Conservation (phyloP, 306 rosid species). For the Quercus wislizeni region DNA sequence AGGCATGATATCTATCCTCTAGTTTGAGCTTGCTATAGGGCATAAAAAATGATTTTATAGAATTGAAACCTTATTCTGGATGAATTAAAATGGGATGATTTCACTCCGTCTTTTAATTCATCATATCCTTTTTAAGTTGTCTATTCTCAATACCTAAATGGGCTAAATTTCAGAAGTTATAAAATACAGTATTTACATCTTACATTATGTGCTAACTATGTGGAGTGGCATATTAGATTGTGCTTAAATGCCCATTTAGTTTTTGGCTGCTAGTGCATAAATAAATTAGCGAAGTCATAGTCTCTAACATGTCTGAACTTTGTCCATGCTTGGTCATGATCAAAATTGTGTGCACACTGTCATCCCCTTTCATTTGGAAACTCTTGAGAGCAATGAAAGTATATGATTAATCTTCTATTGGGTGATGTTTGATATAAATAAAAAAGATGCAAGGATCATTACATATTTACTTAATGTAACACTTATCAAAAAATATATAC, state of each 20-base stretch:
- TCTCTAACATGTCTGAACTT: not conserved
- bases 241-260: not conserved
- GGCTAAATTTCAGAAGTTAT: not conserved
- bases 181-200: not conserved
- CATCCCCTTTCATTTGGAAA: not conserved
- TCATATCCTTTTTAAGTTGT: not conserved
- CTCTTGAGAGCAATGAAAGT: not conserved
- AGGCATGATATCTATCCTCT: not conserved
- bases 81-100: not conserved
- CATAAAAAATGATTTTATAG: not conserved
- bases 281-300: not conserved
- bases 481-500: not conserved
- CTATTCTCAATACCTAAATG: not conserved
- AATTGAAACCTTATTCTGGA: not conserved
- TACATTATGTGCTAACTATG: not conserved
- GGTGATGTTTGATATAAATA: not conserved
- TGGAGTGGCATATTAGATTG: not conserved
- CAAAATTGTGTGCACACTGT: not conserved
- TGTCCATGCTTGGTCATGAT: not conserved
- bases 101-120: not conserved
- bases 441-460: too few relatives aligned
- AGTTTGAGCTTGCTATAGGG: not conserved
- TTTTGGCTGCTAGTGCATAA: not conserved
- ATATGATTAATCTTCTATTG: not conserved
- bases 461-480: not conserved